These are phyloP conservation scores for Rhynchospora tenuis DNA, from an alignment of 176 grass and related monocot genomes.

Conservation along the genomic window DNA sequence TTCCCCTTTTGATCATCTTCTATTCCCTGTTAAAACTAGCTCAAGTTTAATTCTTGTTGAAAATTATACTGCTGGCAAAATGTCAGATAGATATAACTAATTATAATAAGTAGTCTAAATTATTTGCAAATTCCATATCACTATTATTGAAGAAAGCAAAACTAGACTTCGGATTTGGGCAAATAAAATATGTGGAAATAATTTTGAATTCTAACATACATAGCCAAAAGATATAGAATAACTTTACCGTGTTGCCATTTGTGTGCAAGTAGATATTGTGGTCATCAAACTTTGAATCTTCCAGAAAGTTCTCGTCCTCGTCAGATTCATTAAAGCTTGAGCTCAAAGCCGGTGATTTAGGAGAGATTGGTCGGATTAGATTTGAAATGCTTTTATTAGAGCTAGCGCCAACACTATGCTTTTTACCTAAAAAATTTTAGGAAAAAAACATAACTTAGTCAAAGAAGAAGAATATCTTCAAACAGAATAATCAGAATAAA, in stretches of 20 bases:
- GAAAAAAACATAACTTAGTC: background rate
- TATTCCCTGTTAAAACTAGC: background rate
- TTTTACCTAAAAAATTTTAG: slow-evolving; percentile 21
- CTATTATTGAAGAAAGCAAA: background rate
- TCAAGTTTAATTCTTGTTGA: slow-evolving; percentile 2
- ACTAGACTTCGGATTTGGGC: background rate
- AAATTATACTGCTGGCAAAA: slow-evolving; percentile 8
- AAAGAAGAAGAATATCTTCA: background rate
- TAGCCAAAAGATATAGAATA: slow-evolving; percentile 2
- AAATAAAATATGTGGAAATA: background rate
- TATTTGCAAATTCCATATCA: background rate
- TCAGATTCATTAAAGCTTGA: slow-evolving; percentile 64
- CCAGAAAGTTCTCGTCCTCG: slow-evolving; percentile 51
- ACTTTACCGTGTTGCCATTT: slow-evolving; percentile 65
- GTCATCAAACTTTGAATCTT: slow-evolving; percentile 47
- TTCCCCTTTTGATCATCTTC: slow-evolving; percentile 28
- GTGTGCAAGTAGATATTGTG: slow-evolving; percentile 32
- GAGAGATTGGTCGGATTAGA: slow-evolving; percentile 49
- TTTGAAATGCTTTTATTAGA: slow-evolving; percentile 49
- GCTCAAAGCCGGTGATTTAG: slow-evolving; percentile 58
- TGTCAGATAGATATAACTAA: slow-evolving; percentile 9
- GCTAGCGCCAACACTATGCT: slow-evolving; percentile 33
- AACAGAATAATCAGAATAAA: slow-evolving; percentile 17
- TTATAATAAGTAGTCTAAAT: background rate
- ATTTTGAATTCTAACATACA: slow-evolving; percentile 10